Percentiles rank a stretch among this genome's conserved stretches.
Conservation (phyloP, 2,329 filamentous ascomycete species). For the Cytospora piceae region DNA sequence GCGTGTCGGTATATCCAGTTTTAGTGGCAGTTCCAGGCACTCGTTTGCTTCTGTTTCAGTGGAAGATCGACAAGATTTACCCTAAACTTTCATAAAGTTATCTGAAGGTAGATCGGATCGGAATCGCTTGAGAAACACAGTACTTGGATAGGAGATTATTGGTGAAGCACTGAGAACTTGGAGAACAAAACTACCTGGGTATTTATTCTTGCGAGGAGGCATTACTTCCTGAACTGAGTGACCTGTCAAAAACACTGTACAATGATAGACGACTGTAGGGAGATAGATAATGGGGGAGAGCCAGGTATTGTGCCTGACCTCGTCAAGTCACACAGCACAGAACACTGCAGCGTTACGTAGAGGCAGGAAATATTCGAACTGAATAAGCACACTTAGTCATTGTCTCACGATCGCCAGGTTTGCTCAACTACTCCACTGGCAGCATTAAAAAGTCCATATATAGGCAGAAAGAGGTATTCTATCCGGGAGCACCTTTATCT, state of each 20-base stretch:
- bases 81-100: too few relatives aligned
- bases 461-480: slow-evolving; percentile 5
- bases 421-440: not conserved
- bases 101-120: not conserved
- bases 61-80: not conserved
- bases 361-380: not conserved
- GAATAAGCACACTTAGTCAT: not conserved
- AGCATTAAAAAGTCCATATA: not conserved
- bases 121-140: too few relatives aligned
- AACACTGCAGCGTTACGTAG: not conserved
- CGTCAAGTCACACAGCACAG: not conserved
- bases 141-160: not conserved
- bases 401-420: not conserved
- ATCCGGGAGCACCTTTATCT: slow-evolving; percentile 4
- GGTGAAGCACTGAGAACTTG: not conserved
- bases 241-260: not conserved
- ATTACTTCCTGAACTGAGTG: not conserved
- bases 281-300: not conserved
- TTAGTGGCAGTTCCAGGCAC: not conserved
- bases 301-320: not conserved
- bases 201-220: not conserved
- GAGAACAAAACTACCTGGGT: not conserved
- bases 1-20: not conserved
- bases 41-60: not conserved
- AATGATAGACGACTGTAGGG: not conserved